These are phyloP conservation scores for Penicillium fimorum DNA, from an alignment of 495 filamentous ascomycete species.

Conservation along the genomic window DNA sequence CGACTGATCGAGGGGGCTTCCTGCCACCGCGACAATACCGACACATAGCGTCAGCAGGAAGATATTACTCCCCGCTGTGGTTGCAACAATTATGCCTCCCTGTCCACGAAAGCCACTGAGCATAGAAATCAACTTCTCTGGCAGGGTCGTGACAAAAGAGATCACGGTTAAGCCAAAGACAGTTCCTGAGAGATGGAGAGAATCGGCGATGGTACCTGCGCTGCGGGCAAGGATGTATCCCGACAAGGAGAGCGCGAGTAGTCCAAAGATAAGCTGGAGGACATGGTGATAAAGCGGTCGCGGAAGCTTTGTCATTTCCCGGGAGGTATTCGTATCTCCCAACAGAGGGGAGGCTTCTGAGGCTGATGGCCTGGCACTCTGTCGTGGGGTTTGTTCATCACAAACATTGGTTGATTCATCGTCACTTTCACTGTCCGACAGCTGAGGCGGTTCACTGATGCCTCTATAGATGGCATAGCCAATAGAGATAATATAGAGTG, in stretches of 20 bases:
- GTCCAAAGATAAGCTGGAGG: constrained; percentile 45
- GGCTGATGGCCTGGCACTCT: neutral
- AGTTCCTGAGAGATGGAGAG: neutral
- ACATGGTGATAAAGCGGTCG: constrained; percentile 35
- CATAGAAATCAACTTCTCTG: neutral
- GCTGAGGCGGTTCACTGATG: constrained; percentile 3
- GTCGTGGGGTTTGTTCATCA: neutral
- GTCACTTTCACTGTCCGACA: neutral
- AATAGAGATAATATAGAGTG: constrained; percentile 48
- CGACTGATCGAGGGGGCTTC: neutral
- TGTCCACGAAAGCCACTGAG: neutral
- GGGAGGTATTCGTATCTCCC: neutral
- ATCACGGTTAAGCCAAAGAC: neutral
- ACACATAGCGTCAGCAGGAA: neutral
- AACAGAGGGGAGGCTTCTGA: neutral
- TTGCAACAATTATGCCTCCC: neutral
- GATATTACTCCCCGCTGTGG: neutral
- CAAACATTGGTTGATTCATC: neutral
- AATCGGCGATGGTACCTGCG: constrained; percentile 15
- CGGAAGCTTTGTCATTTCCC: neutral
- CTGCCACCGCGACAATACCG: neutral
- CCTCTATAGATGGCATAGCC: constrained; percentile 46
- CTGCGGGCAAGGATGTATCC: constrained; percentile 49
- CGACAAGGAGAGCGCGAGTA: constrained; percentile 48
- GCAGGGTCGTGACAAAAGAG: neutral